These are phyloP conservation scores for Falciphora oryzae DNA, from an alignment of 2,329 filamentous ascomycete genomes.

Conservation along the genomic window DNA sequence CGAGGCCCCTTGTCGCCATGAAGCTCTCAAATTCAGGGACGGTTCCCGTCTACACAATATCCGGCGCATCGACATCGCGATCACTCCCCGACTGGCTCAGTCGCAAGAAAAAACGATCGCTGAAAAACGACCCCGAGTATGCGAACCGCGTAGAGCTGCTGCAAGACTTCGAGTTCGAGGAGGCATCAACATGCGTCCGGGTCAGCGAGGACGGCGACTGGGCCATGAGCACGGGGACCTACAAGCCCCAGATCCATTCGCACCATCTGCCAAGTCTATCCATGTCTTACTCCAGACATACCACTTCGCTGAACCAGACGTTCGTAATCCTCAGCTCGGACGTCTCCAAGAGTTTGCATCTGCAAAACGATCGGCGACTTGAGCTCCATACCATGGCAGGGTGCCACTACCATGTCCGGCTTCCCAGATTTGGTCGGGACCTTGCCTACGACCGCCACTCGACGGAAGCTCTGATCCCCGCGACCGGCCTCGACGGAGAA, in stretches of 20 bases:
- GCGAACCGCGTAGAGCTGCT: slow-evolving; percentile 89
- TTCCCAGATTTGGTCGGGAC: slow-evolving; percentile 89
- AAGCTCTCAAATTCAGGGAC: slow-evolving; percentile 19
- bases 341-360: slow-evolving; percentile 89
- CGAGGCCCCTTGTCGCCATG: slow-evolving; percentile 12
- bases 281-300: slow-evolving; percentile 90
- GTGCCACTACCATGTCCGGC: slow-evolving; percentile 80
- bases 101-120: slow-evolving; percentile 77
- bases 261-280: slow-evolving; percentile 91
- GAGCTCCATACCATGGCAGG: slow-evolving; percentile 90
- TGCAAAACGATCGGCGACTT: slow-evolving; percentile 84
- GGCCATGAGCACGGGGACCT: slow-evolving; percentile 88
- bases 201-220: slow-evolving; percentile 95
- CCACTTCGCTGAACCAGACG: slow-evolving; percentile 82
- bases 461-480: slow-evolving; percentile 79
- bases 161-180: slow-evolving; percentile 94
- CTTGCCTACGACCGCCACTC: slow-evolving; percentile 76
- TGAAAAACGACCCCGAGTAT: slow-evolving; percentile 91
- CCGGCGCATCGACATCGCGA: slow-evolving; percentile 80
- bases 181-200: slow-evolving; percentile 74
- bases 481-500: slow-evolving; percentile 80
- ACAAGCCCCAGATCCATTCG: slow-evolving; percentile 75
- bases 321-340: slow-evolving; percentile 85
- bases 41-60: slow-evolving; percentile 67
- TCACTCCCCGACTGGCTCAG: slow-evolving; percentile 95